Base-by-base conservation (phyloP, 2,329 filamentous ascomycete genomes). In the Alternaria dauci region DNA sequence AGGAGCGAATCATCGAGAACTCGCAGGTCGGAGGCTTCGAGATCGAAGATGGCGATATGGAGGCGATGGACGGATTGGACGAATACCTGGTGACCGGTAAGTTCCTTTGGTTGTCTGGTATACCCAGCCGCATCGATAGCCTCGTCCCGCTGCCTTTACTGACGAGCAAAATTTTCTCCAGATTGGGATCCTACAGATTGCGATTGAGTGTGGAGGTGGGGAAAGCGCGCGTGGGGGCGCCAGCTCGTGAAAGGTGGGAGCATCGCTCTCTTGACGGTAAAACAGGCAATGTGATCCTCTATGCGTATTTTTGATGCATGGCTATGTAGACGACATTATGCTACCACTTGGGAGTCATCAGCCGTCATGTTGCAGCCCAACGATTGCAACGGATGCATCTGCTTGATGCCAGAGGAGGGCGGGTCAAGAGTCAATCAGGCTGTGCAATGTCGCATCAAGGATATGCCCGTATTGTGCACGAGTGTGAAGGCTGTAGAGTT, bases 61-160 rank as follows among this genome's bases (percentile, higher is more conserved):
- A 82, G 67, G 77, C 52, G 5, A 79, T 93, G 83, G 88, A 91
- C 71, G 82, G 70, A 0, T 78, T 92, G 52, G 90, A 93, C 75
- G 91, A 94, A 79, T 85, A 87, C 70, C 81, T 93, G 26, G 89
- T 93, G 2, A 93, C 90, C 2, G 73, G 72, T 75, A 48, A 70
- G 73, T 52, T 52, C 25, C 20, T 52, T 26, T 30, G 18, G 8
- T 28, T 42, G 53, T 5, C 46, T 50, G 46, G 30, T 32, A 36
- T 38, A 50, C 30, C 11, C 46, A 50, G 32, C 16, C 46, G 36
- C 20, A 9, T 63, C 25, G 20, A 43, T n/a, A 23, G 14, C n/a
- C 8, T 44, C 34, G 16, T 50, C 23, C 14, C 9, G 51, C 52
- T 62, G 36, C 54, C 54, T 55, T 48, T 67, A 58, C 69, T 69